Base-by-base conservation (phyloP, 805 yeast species). In the Starmerella powellii region DNA sequence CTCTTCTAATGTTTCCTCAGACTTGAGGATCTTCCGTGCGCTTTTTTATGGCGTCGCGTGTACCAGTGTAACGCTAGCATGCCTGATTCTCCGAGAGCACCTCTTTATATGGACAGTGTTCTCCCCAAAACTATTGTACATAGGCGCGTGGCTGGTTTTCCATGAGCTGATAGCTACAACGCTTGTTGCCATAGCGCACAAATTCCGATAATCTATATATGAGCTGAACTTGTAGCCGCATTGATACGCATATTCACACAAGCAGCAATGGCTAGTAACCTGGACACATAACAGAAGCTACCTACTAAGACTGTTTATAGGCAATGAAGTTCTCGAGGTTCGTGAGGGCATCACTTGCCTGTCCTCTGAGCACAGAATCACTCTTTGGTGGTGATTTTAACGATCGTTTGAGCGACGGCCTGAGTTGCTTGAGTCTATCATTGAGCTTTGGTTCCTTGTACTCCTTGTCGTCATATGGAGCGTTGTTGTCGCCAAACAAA, bases 81-180 rank as follows among this genome's bases (percentile, higher is more conserved):
- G 97, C 58, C 69, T 71, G 38, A 66, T 72, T 17, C 68, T 87
- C 51, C 68, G 94, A 51, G 81, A 78, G 56, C 98, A 91, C 59
- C 66, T 91, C 43, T 91, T 91, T 58, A 81, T 91, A 8, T 91
- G 98, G 98, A 87, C 97, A 2, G 98, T 91, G 6, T 91, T 91
- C 63, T 82, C 94, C 39, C 98, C 98, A 1, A 88, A 87, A 55
- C 59, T 91, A 4, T 69, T 93, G 28, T 91, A 80, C 58, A 78
- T 79, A 50, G 74, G 76, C 2, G 76, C 78, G 3, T 91, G 97
- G 97, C 46, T 60, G 12, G 45, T 57, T 1, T 23, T 56, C 16
- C 63, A 60, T 34, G 58, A 57, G 37, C 39, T 46, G 10, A 13
- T 55, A 6, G 45, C 54, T 17, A 56, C 54, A 12, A 24, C 30